Percentiles rank a stretch among this genome's conserved stretches.
Conservation (phyloP, 1,284 basidiomycete species). For the Ganoderma lingzhi region DNA sequence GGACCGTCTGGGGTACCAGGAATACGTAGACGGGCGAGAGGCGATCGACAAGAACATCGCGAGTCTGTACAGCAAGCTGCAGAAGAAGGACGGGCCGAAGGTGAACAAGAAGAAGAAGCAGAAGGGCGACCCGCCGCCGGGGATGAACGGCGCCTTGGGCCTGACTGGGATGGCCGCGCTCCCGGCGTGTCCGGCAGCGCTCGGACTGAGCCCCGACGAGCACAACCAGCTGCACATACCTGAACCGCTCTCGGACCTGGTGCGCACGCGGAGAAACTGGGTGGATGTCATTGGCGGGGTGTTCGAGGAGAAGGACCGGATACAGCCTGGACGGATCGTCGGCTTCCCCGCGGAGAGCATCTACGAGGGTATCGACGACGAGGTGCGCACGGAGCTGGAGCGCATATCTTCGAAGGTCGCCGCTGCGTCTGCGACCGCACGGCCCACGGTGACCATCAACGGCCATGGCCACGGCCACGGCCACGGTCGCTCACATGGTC, state of each 20-base stretch:
- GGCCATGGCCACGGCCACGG: neutral
- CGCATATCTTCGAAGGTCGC: constrained; percentile 34
- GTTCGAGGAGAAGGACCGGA: constrained; percentile 72
- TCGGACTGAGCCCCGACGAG: constrained; percentile 73
- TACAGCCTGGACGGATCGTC: constrained; percentile 71
- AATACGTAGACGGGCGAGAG: constrained; percentile 84
- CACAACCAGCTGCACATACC: constrained; percentile 72
- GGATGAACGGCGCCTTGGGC: constrained; percentile 40
- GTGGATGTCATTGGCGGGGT: constrained; percentile 72
- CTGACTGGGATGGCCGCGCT: constrained; percentile 35
- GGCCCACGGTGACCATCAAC: constrained; percentile 1
- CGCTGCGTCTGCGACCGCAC: constrained; percentile 9
- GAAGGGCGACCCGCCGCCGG: constrained; percentile 55
- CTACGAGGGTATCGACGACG: constrained; percentile 77
- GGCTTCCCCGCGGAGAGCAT: constrained; percentile 80
- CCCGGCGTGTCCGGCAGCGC: constrained; percentile 66
- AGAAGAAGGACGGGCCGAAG: constrained; percentile 78
- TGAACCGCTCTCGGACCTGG: constrained; percentile 73
- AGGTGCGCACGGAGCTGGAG: constrained; percentile 52
- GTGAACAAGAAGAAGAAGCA: constrained; percentile 73
- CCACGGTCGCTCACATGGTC: constrained; percentile 12
- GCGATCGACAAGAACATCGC: constrained; percentile 85
- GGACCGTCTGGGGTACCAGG: constrained; percentile 89
- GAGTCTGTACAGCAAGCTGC: constrained; percentile 73
- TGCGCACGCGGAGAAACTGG: constrained; percentile 78